A percentile compares a stretch with the other conserved stretches of the same genome.
Conservation (phyloP, 108 stramenopile genomes). For the Stephanodiscus minutulus region DNA sequence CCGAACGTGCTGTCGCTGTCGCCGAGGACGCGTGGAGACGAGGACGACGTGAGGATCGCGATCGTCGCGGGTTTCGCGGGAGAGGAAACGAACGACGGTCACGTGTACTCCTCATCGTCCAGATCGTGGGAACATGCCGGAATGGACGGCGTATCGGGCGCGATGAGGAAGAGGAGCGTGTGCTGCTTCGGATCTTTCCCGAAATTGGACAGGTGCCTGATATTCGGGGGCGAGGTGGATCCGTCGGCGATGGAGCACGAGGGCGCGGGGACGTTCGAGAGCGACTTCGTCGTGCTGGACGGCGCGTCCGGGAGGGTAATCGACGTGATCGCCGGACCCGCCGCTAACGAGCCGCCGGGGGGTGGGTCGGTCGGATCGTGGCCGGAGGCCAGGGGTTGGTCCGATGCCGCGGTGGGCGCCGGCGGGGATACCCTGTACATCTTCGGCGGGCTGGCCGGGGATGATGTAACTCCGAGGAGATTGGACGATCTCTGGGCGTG, state of each 20-base stretch:
- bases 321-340: not conserved
- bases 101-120: constrained; percentile 30
- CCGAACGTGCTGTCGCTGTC: constrained; percentile 53
- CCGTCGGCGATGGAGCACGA: constrained; percentile 69
- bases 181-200: constrained; percentile 58
- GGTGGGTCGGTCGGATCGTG: no score
- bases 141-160: constrained; percentile 30
- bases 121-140: constrained; percentile 34
- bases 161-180: constrained; percentile 57
- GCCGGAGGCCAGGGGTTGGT: constrained; percentile 67
- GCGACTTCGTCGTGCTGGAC: constrained; percentile 53
- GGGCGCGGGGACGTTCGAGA: constrained; percentile 72
- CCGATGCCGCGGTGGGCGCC: constrained; percentile 45
- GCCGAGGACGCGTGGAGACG: not conserved
- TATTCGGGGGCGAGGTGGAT: constrained; percentile 81
- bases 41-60: constrained; percentile 20
- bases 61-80: constrained; percentile 71
- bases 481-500: no score
- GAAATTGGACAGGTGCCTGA: constrained; percentile 26
- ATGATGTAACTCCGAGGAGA: constrained; percentile 29
- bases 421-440: constrained; percentile 39
- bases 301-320: constrained; percentile 1
- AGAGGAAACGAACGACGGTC: constrained; percentile 71
- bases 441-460: constrained; percentile 72
- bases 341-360: no score